These are phyloP conservation scores for Sporobolus alterniflorus DNA, from an alignment of 202 grass and related monocot genomes.

Conservation along the genomic window DNA sequence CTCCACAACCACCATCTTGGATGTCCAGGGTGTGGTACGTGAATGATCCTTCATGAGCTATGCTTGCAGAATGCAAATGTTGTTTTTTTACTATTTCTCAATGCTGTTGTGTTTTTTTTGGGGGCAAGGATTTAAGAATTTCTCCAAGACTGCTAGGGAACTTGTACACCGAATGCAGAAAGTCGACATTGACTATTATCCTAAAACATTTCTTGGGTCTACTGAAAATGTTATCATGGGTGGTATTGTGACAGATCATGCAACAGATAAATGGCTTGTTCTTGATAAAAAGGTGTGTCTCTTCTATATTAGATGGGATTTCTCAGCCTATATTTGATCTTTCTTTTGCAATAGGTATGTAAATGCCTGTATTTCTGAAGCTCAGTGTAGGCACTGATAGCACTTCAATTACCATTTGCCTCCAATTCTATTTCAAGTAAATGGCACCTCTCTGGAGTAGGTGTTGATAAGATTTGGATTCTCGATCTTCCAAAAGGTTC, in stretches of 20 bases:
- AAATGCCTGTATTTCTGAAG: background rate
- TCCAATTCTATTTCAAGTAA: background rate
- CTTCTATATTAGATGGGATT: background rate
- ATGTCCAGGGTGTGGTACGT: slow-evolving; percentile 84
- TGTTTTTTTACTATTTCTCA: background rate
- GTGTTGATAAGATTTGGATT: too few relatives aligned
- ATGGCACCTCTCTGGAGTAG: background rate
- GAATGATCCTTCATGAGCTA: background rate
- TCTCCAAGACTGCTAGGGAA: slow-evolving; percentile 71
- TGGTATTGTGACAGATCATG: slow-evolving; percentile 77
- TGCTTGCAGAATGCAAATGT: background rate
- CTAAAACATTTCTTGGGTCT: too few relatives aligned
- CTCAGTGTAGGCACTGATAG: background rate
- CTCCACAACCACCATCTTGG: slow-evolving; percentile 73
- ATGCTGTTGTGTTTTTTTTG: background rate
- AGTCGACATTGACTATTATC: slow-evolving; percentile 84
- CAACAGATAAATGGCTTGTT: slow-evolving; percentile 72
- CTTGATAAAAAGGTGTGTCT: slow-evolving; percentile 78
- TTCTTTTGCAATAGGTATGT: background rate
- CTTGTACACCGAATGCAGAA: slow-evolving; percentile 76
- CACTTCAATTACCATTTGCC: background rate
- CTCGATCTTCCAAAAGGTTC: too few relatives aligned
- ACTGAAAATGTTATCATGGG: slow-evolving; percentile 83
- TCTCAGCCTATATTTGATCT: background rate
- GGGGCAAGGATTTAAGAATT: slow-evolving; percentile 80